Percentiles rank a stretch among this genome's conserved stretches.
Evolutionary conservation across 2,329 filamentous ascomycete genomes (phyloP).

Genomic region (Fusarium sp.): DNA sequence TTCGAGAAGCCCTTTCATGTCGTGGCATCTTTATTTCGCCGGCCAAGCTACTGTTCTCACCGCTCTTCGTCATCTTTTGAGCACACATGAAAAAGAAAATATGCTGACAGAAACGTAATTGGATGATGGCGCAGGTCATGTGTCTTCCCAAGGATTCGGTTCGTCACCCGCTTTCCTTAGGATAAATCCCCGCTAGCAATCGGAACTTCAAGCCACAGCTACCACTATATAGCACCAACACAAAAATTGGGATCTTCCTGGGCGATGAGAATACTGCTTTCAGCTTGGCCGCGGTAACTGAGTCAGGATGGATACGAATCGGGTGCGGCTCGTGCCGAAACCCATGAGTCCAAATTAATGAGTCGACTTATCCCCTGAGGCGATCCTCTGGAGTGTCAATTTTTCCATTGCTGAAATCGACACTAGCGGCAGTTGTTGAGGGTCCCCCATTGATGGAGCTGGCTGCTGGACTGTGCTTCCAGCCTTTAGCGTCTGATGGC

Average conservation of each 20-base stretch:
- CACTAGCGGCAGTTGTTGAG: neutral
- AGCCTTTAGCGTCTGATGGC: neutral
- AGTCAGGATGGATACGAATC: neutral
- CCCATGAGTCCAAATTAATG: neutral
- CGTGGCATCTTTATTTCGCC: neutral
- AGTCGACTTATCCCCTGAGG: neutral
- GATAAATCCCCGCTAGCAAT: neutral
- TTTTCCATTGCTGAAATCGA: neutral
- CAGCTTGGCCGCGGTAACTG: neutral
- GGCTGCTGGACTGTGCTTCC: neutral
- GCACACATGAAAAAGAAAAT: neutral
- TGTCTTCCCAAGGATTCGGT: neutral
- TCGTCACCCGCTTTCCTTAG: neutral
- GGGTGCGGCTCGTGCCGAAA: conserved; percentile 20
- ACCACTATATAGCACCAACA: neutral
- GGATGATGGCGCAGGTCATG: neutral
- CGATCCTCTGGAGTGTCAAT: neutral
- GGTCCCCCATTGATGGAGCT: neutral
- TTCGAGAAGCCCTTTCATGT: neutral
- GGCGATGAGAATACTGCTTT: neutral
- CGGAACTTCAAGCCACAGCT: neutral
- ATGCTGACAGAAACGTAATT: no score
- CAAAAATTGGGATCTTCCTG: neutral
- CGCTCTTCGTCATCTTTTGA: neutral
- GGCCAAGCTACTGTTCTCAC: neutral